These are phyloP conservation scores for Cercospora sp. DNA, from an alignment of 2,329 filamentous ascomycete species.

Conservation along the genomic window DNA sequence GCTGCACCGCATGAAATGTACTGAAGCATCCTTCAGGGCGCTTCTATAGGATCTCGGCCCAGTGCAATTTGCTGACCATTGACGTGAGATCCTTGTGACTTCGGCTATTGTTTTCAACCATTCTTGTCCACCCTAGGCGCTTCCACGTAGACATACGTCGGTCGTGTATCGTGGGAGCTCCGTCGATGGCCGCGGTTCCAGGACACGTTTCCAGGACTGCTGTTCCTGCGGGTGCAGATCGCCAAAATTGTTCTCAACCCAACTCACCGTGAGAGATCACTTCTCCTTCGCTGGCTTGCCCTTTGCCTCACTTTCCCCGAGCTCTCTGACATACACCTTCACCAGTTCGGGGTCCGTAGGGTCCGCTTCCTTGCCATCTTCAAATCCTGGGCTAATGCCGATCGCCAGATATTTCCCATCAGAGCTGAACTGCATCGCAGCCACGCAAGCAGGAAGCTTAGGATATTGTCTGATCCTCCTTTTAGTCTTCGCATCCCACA, in stretches of 20 bases:
- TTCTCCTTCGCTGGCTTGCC: slow-evolving; percentile 40
- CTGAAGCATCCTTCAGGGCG: background rate
- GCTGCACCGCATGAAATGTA: background rate
- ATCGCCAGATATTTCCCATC: slow-evolving; percentile 79
- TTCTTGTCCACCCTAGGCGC: background rate
- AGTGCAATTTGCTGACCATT: background rate
- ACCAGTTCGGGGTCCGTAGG: slow-evolving; percentile 67
- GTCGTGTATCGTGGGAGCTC: background rate
- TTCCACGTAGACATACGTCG: background rate
- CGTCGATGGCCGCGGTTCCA: background rate
- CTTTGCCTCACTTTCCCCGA: slow-evolving; percentile 85
- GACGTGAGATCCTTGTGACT: background rate
- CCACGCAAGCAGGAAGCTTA: slow-evolving; percentile 75
- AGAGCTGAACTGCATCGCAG: slow-evolving; percentile 71
- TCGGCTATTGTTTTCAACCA: background rate
- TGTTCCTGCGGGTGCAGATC: background rate
- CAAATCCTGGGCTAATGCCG: slow-evolving; percentile 81
- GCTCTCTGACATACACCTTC: slow-evolving; percentile 76
- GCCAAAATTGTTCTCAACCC: background rate
- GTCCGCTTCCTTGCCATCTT: slow-evolving; percentile 81
- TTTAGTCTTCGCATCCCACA: slow-evolving; percentile 93
- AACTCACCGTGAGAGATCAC: background rate
- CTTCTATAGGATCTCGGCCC: background rate
- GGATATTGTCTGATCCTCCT: slow-evolving; percentile 86
- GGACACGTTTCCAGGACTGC: background rate